Evolutionary conservation across 164 flowering plant species (phyloP), one percentile per base, ranked within the genome.

Genomic region (Vitis rotundifolia): DNA sequence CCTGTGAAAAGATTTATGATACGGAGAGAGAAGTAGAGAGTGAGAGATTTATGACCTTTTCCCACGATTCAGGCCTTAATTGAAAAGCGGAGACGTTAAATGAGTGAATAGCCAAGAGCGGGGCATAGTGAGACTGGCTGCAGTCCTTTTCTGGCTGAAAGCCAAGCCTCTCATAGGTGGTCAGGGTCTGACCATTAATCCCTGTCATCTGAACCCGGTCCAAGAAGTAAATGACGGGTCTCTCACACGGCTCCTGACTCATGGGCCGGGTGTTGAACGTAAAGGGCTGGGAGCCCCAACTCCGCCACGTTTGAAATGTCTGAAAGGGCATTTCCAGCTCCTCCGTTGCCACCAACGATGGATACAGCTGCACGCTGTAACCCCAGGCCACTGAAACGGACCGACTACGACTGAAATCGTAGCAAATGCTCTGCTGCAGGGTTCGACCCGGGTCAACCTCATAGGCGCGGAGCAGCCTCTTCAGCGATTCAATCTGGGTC

Each of bases 301-400:
- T 78, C 75, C 78, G 76, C 98, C 98, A 93, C 9, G 91, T 80
- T 61, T 66, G 68, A 64, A 91, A 93, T 54, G 98, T 93, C 61
- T 65, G 80, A 6, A 87, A 68, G 0, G 91, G 81, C 66, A 82
- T 89, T 64, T 73, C 85, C 60, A 91, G 76, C n/a, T 78, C 76
- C 47, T 84, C 81, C 0, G 89, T 83, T 0, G 82, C 69, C 48
- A 83, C 55, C 16, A 88, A 11, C 5, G 72, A 76, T 1, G 88
- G 84, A 54, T 86, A 83, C 37, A 93, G 62, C 79, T 91, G 97
- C 3, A 80, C 82, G 0, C 91, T 85, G 76, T 84, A 90, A 1
- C 97, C 98, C 98, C 98, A 93, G 0, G 97, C 83, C 3, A 89
- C 88, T 0, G 94, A 91, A 4, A 90, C 76, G 1, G 96, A 80